Evolutionary conservation across 225 moss, liverwort and hornwort species (phyloP), one percentile per base, ranked within the genome.

Genomic region (Asterella californica): DNA sequence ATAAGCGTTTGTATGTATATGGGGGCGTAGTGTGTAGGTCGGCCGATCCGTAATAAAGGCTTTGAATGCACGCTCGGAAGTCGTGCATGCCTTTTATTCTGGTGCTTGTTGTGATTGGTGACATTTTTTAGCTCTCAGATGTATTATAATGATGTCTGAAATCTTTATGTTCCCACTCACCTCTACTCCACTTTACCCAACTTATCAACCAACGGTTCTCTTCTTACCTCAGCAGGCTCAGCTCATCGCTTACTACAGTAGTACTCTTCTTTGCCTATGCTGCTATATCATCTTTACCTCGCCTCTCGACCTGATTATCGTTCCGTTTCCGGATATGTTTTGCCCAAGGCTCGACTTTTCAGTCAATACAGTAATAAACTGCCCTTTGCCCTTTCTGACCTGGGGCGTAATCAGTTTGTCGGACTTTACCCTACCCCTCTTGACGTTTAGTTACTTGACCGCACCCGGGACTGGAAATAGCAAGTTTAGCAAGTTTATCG

Each of bases 111-210:
- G 64, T 32, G 64, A 64, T 64, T 64, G 64, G 64, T 10, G 42
- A 12, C 0, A 27, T 64, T 27, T 64, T 27, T 15, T 0, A n/a
- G 7, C 27, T 64, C 64, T 64, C 64, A 64, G 64, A 64, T 64
- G 27, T 29, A n/a, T n/a, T n/a, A 64, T 64, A 64, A 64, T 64
- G 64, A 64, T 64, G 64, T 64, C 64, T 64, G 64, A 64, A 64
- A n/a, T 64, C 64, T 64, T 64, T 64, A 64, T 64, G 57, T 15
- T 24, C 57, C 57, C 10, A 2, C 57, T 24, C 57, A 0, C 15
- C 4, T 24, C 18, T 24, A 19, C 57, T 19, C 57, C 15, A 21
- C 57, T 22, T 5, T n/a, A n/a, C n/a, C n/a, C n/a, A n/a, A n/a
- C n/a, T n/a, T n/a, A n/a, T n/a, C n/a, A n/a, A 57, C 17, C 57